Evolutionary conservation across 2,329 filamentous ascomycete species (phyloP).

Genomic region (Periconia sp.): DNA sequence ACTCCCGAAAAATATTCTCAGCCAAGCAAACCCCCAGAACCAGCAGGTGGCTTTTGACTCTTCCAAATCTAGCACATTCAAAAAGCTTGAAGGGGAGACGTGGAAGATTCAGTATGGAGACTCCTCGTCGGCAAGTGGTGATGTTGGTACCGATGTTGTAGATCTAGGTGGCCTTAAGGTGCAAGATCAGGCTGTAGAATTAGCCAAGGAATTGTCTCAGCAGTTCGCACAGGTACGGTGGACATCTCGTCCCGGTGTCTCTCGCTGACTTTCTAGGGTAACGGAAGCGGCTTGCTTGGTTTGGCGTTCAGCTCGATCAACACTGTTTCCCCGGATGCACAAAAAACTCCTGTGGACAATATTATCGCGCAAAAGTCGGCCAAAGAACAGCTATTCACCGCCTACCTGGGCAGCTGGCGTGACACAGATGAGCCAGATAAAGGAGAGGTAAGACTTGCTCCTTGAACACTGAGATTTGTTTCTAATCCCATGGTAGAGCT

Average conservation of each 20-base stretch:
- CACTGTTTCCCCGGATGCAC: constrained; percentile 56
- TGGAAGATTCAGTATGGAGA: constrained; percentile 71
- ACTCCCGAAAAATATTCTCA: constrained; percentile 19
- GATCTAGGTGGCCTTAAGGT: constrained; percentile 64
- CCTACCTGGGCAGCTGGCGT: constrained; percentile 25
- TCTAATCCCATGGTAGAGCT: constrained; percentile 11
- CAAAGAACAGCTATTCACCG: constrained; percentile 22
- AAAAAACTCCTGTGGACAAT: constrained; percentile 64
- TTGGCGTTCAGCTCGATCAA: constrained; percentile 65
- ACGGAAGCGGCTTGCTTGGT: constrained; percentile 65
- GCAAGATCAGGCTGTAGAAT: constrained; percentile 66
- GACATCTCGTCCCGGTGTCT: not conserved
- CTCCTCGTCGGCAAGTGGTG: constrained; percentile 64
- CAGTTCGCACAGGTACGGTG: constrained; percentile 48
- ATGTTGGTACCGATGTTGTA: constrained; percentile 69
- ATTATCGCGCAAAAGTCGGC: constrained; percentile 38
- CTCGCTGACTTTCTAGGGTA: constrained; percentile 41
- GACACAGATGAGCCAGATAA: constrained; percentile 24
- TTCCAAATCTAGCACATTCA: constrained; percentile 42
- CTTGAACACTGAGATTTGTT: not conserved
- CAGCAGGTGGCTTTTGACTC: constrained; percentile 59
- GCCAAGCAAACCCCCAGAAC: constrained; percentile 58
- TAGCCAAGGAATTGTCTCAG: constrained; percentile 63
- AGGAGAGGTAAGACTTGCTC: constrained; percentile 11
- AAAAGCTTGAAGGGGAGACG: constrained; percentile 52